Evolutionary conservation across 352 stramenopile species (phyloP), one percentile per base, ranked within the genome.

Genomic region (Globisporangium abappressorium): DNA sequence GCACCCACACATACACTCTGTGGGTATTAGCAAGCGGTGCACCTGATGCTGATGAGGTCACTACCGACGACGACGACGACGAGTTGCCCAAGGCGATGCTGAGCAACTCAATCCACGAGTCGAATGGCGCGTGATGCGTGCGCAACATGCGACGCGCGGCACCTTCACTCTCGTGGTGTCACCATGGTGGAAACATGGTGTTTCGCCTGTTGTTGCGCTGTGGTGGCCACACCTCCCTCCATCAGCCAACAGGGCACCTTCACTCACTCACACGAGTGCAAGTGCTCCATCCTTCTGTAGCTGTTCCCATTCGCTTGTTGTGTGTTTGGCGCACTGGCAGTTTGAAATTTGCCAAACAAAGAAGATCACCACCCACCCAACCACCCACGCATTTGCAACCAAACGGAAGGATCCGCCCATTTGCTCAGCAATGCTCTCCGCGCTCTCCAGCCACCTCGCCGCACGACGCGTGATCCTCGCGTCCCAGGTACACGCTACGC

Each of bases 391-490:
- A 41, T 55, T 55, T 26, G 46, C 24, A 26, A 26, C 24, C 24
- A 26, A 26, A 12, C 9, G 28, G 34, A 34, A 20, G 22, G 53
- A 58, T 38, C 26, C 26, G 2, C n/a, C n/a, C 15, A 58, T 34
- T 20, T 34, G 26, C 6, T 24, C n/a, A 34, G 4, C 34, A 57
- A 91, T 91, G 83, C 70, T 91, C n/a, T 81, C 79, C 1, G 62
- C 59, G n/a, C 30, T 87, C 26, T 78, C 73, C 3, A 75, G 22
- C n/a, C 76, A 80, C 58, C 73, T 93, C 47, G 71, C 68, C 18
- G 71, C 71, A 67, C 73, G 79, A 22, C 82, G 84, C 64, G 78
- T 94, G 33, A 82, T 94, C 24, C 77, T 94, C 36, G 86, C 86
- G 26, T 94, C 86, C 14, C 86, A 85, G 77, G 79, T 84, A 57